Evolutionary conservation across 306 rosid species (phyloP).

Genomic region (Rubus parviflorus): DNA sequence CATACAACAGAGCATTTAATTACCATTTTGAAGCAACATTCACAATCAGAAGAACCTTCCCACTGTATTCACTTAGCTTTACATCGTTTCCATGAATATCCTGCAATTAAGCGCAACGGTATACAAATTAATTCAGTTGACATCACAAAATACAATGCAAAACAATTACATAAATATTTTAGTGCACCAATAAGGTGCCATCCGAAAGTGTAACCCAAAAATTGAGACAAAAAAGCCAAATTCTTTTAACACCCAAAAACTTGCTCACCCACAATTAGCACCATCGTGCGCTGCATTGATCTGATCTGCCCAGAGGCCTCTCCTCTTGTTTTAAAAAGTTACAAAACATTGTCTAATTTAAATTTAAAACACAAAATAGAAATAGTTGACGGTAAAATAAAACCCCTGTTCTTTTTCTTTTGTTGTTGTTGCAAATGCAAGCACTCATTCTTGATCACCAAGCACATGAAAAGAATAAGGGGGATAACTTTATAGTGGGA

Average conservation of each 20-base stretch:
- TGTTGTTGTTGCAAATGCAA: background rate
- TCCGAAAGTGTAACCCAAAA: background rate
- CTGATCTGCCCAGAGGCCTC: no score
- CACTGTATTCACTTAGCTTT: constrained; percentile 56
- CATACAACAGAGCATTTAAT: constrained; percentile 1
- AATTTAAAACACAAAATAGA: background rate
- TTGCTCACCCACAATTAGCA: background rate
- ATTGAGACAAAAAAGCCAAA: background rate
- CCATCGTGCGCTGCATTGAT: no score
- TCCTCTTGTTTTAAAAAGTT: no score
- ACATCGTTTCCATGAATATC: constrained; percentile 79
- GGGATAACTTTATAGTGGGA: no score
- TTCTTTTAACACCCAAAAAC: background rate
- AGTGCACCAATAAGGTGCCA: background rate
- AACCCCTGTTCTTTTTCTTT: background rate
- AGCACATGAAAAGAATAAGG: background rate
- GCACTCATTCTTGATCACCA: background rate
- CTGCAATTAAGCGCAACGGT: constrained; percentile 45
- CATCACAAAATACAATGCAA: background rate
- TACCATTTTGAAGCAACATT: constrained; percentile 95
- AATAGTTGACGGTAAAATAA: no score
- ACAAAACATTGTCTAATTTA: no score
- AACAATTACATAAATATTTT: background rate
- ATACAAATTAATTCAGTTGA: background rate
- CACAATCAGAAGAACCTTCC: constrained; percentile 77